Conservation (phyloP, 768 basidiomycete genomes). For the Tulasnella sp. region DNA sequence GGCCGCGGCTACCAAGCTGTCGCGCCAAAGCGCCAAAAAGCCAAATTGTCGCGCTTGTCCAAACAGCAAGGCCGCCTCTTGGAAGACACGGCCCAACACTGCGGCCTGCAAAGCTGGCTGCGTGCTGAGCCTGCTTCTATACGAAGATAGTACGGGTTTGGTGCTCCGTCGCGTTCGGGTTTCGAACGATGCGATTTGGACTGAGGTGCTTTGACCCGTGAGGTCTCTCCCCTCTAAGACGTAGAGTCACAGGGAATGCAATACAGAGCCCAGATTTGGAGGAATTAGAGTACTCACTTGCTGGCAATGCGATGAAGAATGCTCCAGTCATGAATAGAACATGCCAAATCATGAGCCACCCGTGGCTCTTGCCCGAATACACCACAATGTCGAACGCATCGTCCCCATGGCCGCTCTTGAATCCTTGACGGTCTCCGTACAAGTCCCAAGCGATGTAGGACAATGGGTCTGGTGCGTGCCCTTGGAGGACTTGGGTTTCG, state of each 20-base stretch:
- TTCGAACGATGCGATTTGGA: not conserved
- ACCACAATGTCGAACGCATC: slow-evolving; percentile 18
- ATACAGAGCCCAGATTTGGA: not conserved
- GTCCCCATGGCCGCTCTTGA: slow-evolving; percentile 4
- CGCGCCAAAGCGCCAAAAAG: not conserved
- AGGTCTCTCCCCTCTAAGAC: not conserved
- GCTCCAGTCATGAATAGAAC: slow-evolving; percentile 65
- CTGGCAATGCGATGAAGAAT: slow-evolving; percentile 75
- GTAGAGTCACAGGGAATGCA: not conserved
- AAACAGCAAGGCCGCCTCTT: not conserved
- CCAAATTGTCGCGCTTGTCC: not conserved
- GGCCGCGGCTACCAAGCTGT: too few species aligned
- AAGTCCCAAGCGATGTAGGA: slow-evolving; percentile 81
- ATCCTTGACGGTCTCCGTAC: slow-evolving; percentile 26
- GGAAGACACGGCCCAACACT: too few species aligned
- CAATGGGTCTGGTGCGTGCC: slow-evolving; percentile 62
- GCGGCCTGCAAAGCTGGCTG: too few species aligned
- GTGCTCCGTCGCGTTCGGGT: not conserved
- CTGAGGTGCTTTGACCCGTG: not conserved
- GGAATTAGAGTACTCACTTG: slow-evolving; percentile 45
- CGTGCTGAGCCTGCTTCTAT: not conserved
- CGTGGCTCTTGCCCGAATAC: slow-evolving; percentile 25
- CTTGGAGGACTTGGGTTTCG: slow-evolving; percentile 61
- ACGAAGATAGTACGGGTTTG: not conserved
- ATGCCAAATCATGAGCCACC: slow-evolving; percentile 69